These are phyloP conservation scores for Candida ponderosae DNA, from an alignment of 805 yeast species.

Conservation along the genomic window DNA sequence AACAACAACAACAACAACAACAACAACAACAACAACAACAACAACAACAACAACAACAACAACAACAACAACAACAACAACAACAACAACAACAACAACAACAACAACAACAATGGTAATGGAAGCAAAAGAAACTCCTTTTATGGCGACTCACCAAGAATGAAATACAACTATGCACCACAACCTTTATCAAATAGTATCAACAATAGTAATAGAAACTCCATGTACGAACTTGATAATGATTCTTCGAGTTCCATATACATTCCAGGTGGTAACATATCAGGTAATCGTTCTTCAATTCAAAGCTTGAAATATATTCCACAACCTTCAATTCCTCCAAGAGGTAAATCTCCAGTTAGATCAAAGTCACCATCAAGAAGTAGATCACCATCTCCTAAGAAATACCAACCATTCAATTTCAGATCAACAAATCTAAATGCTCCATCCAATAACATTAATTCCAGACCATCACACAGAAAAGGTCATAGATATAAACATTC, in stretches of 20 bases:
- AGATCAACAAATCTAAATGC: constrained; percentile 38
- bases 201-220: background rate
- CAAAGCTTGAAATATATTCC: constrained; percentile 19
- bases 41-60: constrained; percentile 6
- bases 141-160: background rate
- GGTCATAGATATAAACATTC: constrained; percentile 96
- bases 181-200: background rate
- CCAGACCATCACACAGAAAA: constrained; percentile 67
- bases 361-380: constrained; percentile 22
- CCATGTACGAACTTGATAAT: constrained; percentile 4
- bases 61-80: constrained; percentile 5
- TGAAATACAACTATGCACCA: too few species aligned
- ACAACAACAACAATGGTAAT: constrained; percentile 1
- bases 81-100: constrained; percentile 2
- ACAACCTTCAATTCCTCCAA: constrained; percentile 15
- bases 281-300: constrained; percentile 19
- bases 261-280: constrained; percentile 20
- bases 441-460: constrained; percentile 23
- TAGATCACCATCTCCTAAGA: constrained; percentile 19
- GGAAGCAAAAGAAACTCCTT: background rate
- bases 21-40: too few species aligned
- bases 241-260: constrained; percentile 15
- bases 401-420: constrained; percentile 54
- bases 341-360: constrained; percentile 20
- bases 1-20: too few species aligned